Percentiles rank a stretch among this genome's conserved stretches.
Conservation (phyloP, 768 basidiomycete genomes). For the Pluteus cervinus region DNA sequence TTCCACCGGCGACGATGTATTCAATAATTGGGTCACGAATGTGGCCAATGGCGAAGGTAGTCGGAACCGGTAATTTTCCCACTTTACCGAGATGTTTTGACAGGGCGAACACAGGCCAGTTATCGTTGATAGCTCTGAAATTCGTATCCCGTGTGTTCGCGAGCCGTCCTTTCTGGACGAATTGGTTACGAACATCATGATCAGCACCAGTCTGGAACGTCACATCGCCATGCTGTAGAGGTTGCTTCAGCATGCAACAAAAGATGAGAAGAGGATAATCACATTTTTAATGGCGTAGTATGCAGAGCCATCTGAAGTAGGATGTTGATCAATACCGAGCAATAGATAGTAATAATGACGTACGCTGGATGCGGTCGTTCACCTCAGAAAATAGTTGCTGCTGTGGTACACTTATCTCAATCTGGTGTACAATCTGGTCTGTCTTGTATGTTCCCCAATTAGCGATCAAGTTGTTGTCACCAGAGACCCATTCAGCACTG, state of each 20-base stretch:
- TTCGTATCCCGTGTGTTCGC: conserved; percentile 46
- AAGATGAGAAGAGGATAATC: conserved; percentile 10
- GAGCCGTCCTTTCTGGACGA: conserved; percentile 50
- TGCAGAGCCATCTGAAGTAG: conserved; percentile 66
- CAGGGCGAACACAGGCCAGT: conserved; percentile 61
- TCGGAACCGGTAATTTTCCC: conserved; percentile 21
- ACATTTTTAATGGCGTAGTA: conserved; percentile 54
- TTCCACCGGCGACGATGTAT: conserved; percentile 36
- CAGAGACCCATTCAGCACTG: conserved; percentile 49
- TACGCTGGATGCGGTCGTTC: conserved; percentile 57
- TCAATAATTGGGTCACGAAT: conserved; percentile 43
- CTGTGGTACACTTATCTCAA: conserved; percentile 42
- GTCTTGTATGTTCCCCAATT: conserved; percentile 52
- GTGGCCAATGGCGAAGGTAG: conserved; percentile 41
- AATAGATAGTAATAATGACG: conserved; percentile 12
- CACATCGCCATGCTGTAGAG: conserved; percentile 31
- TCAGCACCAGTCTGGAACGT: conserved; percentile 58
- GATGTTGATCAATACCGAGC: conserved; percentile 4
- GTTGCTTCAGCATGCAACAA: not conserved
- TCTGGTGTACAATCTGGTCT: conserved; percentile 48
- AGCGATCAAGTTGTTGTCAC: conserved; percentile 39
- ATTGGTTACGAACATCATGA: conserved; percentile 48
- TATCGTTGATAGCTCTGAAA: conserved; percentile 49
- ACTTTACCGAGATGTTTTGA: conserved; percentile 52
- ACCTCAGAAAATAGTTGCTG: conserved; percentile 44